Base-by-base conservation (phyloP, 2,329 filamentous ascomycete species). In the Talaromyces funiculosus region DNA sequence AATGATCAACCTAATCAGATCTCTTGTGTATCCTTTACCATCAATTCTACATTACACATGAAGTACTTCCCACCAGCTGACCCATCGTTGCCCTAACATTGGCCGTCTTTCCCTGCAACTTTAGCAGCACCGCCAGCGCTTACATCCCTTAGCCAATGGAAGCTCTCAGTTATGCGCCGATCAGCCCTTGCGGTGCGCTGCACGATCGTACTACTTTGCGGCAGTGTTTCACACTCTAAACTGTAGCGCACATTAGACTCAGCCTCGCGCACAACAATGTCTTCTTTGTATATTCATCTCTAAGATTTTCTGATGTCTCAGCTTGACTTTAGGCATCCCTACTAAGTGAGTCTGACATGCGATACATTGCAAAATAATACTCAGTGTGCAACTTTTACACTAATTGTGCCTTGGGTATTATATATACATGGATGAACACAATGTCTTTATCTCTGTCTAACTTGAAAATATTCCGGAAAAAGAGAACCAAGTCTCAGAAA, bases 391-490 rank as follows among this genome's bases (percentile, higher is more conserved):
- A 12, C 12, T 45, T 24, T 45, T 3, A 6, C 16, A 7, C 6
- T 38, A n/a, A 18, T 38, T 24, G 24, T 12, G 1, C n/a, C n/a
- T n/a, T n/a, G n/a, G n/a, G n/a, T n/a, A n/a, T n/a, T n/a, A n/a
- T n/a, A n/a, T n/a, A n/a, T n/a, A n/a, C n/a, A n/a, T n/a, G n/a
- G n/a, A n/a, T n/a, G n/a, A n/a, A n/a, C n/a, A n/a, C n/a, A n/a
- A n/a, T n/a, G n/a, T n/a, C n/a, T n/a, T n/a, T n/a, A n/a, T n/a
- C n/a, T n/a, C n/a, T n/a, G n/a, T 37, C 59, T 43, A 43, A 57
- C 42, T n/a, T 61, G 10, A 56, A 29, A 2, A 56, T 38, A 60
- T 60, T 60, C 10, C 42, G 42, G 16, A 60, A 40, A 20, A 60
- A 56, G 43, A 56, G 45, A 40, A 26, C 53, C 59, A 57, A 43